Conservation (phyloP, 169 alveolate genomes). For the Blepharisma undulans region DNA sequence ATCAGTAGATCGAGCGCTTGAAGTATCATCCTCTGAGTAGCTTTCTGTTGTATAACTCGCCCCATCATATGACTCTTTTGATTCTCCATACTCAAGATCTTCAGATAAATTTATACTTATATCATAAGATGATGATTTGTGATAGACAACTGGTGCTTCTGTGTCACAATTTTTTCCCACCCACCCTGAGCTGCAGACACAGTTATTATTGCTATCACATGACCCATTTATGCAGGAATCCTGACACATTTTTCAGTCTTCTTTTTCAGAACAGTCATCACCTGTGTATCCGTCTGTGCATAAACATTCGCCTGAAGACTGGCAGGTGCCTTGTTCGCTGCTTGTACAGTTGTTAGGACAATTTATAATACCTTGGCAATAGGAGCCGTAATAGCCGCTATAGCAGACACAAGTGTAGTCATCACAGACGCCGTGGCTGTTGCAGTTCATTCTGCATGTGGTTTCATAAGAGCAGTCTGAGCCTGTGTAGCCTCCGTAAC, state of each 20-base stretch:
- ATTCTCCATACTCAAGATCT: not conserved
- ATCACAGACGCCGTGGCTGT: slow-evolving; percentile 23
- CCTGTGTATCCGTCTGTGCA: slow-evolving; percentile 50
- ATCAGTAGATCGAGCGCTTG: not conserved
- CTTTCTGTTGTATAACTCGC: not conserved
- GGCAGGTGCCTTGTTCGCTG: slow-evolving; percentile 41
- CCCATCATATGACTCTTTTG: not conserved
- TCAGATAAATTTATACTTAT: not conserved
- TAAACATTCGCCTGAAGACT: slow-evolving; percentile 43
- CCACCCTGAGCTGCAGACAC: slow-evolving; percentile 34
- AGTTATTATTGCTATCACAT: not conserved
- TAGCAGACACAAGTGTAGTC: slow-evolving; percentile 27
- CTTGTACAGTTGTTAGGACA: slow-evolving; percentile 63
- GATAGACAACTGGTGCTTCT: slow-evolving; percentile 22
- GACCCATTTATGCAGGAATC: slow-evolving; percentile 10
- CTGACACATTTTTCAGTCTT: slow-evolving; percentile 32
- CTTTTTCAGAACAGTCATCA: slow-evolving; percentile 31
- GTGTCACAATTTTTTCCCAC: slow-evolving; percentile 31
- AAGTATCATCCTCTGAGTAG: not conserved
- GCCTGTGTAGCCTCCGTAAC: slow-evolving; percentile 57
- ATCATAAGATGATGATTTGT: not conserved
- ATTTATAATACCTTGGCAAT: slow-evolving; percentile 38
- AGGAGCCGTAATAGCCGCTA: slow-evolving; percentile 33
- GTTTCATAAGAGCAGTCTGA: slow-evolving; percentile 40
- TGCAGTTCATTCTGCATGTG: slow-evolving; percentile 44